These are phyloP conservation scores for Aureobasidium lini DNA, from an alignment of 2,329 filamentous ascomycete species.

Conservation along the genomic window DNA sequence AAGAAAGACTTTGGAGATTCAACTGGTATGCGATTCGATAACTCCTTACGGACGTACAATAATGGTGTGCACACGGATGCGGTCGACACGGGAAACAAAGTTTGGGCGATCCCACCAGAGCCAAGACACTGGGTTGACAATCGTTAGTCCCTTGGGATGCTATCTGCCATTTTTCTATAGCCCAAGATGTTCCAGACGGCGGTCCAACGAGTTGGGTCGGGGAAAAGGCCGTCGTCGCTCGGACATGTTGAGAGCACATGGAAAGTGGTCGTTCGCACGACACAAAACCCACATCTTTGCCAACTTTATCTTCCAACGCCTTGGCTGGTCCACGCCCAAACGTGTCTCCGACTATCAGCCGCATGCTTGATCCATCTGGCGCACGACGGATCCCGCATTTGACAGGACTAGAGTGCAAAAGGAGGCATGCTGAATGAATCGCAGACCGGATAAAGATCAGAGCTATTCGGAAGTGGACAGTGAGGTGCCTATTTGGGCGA, in stretches of 20 bases:
- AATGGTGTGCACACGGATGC: neutral
- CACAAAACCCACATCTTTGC: neutral
- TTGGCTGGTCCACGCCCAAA: neutral
- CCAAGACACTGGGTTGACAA: conserved; percentile 1
- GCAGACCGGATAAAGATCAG: neutral
- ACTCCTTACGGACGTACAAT: neutral
- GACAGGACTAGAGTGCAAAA: conserved; percentile 6
- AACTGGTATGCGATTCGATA: neutral
- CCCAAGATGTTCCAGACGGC: neutral
- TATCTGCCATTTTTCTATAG: neutral
- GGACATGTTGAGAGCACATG: conserved; percentile 11
- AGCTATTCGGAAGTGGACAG: neutral
- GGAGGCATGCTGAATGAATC: conserved; percentile 3
- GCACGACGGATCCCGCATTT: conserved; percentile 1
- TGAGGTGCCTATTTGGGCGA: neutral
- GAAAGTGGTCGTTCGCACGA: neutral
- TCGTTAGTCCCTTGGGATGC: neutral
- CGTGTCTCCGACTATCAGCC: conserved; percentile 2
- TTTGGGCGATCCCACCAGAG: conserved; percentile 5
- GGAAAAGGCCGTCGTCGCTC: neutral
- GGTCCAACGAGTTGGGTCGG: conserved; percentile 5
- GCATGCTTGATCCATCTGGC: neutral
- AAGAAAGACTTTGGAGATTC: neutral
- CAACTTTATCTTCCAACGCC: conserved; percentile 1
- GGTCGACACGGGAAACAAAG: conserved; percentile 1